A percentile compares a stretch with the other conserved stretches of the same genome.
These are phyloP conservation scores for Colletotrichum endophyticum DNA, from an alignment of 2,329 filamentous ascomycete genomes.

Conservation along the genomic window DNA sequence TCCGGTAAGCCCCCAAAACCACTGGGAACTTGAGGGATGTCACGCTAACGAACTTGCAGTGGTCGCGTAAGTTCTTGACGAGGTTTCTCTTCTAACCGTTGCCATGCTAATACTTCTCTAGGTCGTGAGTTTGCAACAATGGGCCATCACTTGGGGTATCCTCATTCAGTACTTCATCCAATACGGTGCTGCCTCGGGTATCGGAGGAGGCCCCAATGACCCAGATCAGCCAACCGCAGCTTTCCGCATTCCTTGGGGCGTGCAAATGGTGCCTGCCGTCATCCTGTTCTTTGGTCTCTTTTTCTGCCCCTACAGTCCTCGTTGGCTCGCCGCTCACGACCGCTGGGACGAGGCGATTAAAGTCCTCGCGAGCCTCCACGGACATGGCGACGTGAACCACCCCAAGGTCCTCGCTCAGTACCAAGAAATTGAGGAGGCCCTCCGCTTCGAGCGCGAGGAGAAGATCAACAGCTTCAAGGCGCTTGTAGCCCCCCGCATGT, in stretches of 20 bases:
- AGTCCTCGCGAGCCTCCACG: conserved; percentile 64
- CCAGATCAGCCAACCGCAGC: conserved; percentile 54
- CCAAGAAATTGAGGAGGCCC: conserved; percentile 62
- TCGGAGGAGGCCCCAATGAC: conserved; percentile 56
- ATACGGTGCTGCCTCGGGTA: conserved; percentile 61
- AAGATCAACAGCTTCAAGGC: conserved; percentile 52
- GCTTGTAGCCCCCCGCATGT: conserved; percentile 54
- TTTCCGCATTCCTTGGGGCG: conserved; percentile 66
- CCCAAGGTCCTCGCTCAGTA: conserved; percentile 68
- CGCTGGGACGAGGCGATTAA: conserved; percentile 68
- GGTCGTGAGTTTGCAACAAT: conserved; percentile 58
- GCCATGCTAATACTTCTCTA: not conserved
- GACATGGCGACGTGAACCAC: conserved; percentile 57
- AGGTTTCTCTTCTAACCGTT: not conserved
- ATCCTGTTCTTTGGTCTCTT: conserved; percentile 60
- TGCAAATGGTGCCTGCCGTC: conserved; percentile 62
- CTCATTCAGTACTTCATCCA: conserved; percentile 71
- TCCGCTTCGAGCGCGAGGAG: conserved; percentile 59
- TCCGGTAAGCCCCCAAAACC: conserved; percentile 33
- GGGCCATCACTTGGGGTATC: conserved; percentile 75
- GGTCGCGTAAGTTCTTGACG: not conserved
- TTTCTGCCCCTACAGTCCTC: conserved; percentile 68
- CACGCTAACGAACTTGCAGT: not conserved
- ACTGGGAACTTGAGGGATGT: not conserved
- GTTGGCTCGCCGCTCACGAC: conserved; percentile 73